A percentile compares a stretch with the other conserved stretches of the same genome.
phyloP scores from a whole-genome alignment of 208 protist genomes.

The Ichthyophonus hoferi region DNA sequence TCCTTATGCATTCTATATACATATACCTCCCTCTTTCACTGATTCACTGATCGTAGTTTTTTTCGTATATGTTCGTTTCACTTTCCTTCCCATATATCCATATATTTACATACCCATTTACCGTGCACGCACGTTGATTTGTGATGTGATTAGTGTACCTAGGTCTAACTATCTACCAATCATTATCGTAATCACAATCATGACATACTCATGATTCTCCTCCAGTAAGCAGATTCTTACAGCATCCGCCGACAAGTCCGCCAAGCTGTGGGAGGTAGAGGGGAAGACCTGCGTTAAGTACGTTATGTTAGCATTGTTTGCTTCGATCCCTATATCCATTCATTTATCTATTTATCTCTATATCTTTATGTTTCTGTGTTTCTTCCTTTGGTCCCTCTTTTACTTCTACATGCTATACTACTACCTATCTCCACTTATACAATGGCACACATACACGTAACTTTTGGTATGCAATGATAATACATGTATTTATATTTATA shows the following conservation, averaged over 20 bases:
- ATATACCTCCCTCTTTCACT: too few relatives aligned
- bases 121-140: too few relatives aligned
- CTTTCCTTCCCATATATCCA: too few relatives aligned
- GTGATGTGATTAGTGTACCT: too few relatives aligned
- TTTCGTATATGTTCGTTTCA: too few relatives aligned
- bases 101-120: too few relatives aligned
- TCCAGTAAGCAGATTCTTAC: slow-evolving; percentile 54
- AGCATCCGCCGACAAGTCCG: slow-evolving; percentile 67
- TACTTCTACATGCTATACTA: neutral
- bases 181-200: too few relatives aligned
- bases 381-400: neutral
- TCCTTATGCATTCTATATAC: too few relatives aligned
- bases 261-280: slow-evolving; percentile 66
- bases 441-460: neutral
- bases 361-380: neutral
- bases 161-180: too few relatives aligned
- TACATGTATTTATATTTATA: slow-evolving; percentile 4
- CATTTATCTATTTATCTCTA: neutral
- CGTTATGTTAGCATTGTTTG: neutral
- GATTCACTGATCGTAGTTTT: too few relatives aligned
- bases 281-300: neutral
- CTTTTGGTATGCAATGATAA: neutral
- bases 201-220: too few relatives aligned
- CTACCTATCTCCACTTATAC: neutral
- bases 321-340: neutral